phyloP scores from a whole-genome alignment of 768 basidiomycete genomes.

The Sutorius australiensis region DNA sequence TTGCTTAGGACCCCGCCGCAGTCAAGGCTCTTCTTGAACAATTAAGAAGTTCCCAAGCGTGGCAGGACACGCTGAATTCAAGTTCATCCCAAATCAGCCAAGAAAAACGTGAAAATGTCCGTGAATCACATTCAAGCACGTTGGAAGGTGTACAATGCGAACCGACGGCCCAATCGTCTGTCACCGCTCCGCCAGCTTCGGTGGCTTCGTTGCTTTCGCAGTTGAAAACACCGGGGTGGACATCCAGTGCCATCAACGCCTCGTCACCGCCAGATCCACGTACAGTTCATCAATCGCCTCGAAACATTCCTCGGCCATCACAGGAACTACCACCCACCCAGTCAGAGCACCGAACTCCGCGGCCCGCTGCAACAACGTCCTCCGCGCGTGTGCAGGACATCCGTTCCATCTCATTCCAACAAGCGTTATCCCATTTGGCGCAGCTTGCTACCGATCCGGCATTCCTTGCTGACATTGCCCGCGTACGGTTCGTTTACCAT shows the following conservation, averaged over 20 bases:
- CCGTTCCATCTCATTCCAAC: conserved; percentile 57
- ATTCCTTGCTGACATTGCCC: conserved; percentile 47
- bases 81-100: background rate
- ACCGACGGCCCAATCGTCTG: background rate
- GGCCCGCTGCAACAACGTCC: conserved; percentile 3
- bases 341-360: conserved; percentile 13
- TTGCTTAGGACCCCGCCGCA: conserved; percentile 55
- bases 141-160: conserved; percentile 6
- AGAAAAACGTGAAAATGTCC: background rate
- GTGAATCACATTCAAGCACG: conserved; percentile 6
- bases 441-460: conserved; percentile 50
- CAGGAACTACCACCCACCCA: conserved; percentile 13
- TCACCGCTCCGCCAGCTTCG: conserved; percentile 29
- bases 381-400: conserved; percentile 33
- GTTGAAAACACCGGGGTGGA: conserved; percentile 38
- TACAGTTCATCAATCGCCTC: conserved; percentile 9
- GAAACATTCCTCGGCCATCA: conserved; percentile 7
- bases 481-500: conserved; percentile 39
- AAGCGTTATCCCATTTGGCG: conserved; percentile 65
- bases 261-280: conserved; percentile 7
- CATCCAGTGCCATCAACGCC: conserved; percentile 9
- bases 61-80: conserved; percentile 47
- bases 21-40: conserved; percentile 71
- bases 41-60: conserved; percentile 63
- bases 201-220: conserved; percentile 67